Evolutionary conservation across 257 asterid genomes (phyloP).

Genomic region (Solanum pimpinellifolium): DNA sequence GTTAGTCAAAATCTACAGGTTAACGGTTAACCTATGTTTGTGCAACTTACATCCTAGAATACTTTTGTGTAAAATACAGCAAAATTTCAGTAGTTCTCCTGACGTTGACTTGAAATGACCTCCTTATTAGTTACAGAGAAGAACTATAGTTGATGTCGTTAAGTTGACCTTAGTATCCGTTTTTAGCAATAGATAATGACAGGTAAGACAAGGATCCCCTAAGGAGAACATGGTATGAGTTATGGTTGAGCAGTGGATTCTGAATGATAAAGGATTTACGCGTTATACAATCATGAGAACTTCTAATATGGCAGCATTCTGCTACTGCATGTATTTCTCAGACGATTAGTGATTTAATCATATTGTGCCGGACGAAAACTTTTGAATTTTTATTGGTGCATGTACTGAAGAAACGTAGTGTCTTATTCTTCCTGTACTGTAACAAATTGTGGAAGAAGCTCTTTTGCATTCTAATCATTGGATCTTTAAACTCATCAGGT

Average conservation of each 20-base stretch:
- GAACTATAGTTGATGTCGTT: not conserved
- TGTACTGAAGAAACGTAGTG: not conserved
- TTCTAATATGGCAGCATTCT: not conserved
- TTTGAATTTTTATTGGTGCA: not conserved
- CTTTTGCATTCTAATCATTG: slow-evolving; percentile 4
- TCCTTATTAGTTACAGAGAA: not conserved
- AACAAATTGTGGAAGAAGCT: not conserved
- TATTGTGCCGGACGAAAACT: not conserved
- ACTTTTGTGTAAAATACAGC: not conserved
- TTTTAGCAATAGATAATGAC: not conserved
- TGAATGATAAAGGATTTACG: not conserved
- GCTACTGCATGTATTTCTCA: not conserved
- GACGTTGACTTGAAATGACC: not conserved
- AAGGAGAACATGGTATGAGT: not conserved
- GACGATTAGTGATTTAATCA: not conserved
- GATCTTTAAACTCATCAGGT: slow-evolving; percentile 42
- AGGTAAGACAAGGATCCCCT: not conserved
- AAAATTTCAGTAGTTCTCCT: not conserved
- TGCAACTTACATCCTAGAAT: not conserved
- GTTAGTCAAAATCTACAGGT: not conserved
- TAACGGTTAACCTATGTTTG: not conserved
- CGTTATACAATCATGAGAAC: not conserved
- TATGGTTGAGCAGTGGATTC: not conserved
- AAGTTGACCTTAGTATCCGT: not conserved
- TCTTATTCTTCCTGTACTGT: not conserved